Evolutionary conservation across 2,329 filamentous ascomycete genomes (phyloP).

Genomic region (Leptosphaerulina australis): DNA sequence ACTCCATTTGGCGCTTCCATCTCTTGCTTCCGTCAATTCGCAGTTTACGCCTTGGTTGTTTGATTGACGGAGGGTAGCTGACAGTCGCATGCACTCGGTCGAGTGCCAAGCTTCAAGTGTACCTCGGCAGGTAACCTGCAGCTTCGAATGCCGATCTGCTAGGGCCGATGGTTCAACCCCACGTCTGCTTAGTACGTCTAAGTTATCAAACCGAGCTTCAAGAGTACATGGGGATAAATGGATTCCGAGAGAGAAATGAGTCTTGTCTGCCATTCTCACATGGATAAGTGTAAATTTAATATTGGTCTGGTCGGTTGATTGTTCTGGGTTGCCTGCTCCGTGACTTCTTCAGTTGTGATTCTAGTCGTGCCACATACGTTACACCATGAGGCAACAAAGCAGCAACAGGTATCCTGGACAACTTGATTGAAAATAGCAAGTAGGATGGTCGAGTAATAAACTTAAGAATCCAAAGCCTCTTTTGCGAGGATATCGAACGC

Average conservation of each 20-base stretch:
- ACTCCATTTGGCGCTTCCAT: slow-evolving; percentile 44
- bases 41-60: neutral
- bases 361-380: neutral
- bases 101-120: slow-evolving; percentile 12
- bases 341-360: neutral
- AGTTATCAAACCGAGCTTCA: neutral
- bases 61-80: neutral
- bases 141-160: slow-evolving; percentile 3
- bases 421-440: neutral
- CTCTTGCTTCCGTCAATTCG: slow-evolving; percentile 10
- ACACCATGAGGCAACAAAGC: neutral
- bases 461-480: too few relatives aligned
- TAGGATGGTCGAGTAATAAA: too few relatives aligned
- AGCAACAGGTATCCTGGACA: neutral
- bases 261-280: neutral
- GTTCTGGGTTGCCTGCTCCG: neutral
- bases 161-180: neutral
- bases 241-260: neutral
- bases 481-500: slow-evolving; percentile 20
- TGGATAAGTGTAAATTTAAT: neutral
- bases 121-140: slow-evolving; percentile 10
- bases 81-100: slow-evolving; percentile 8
- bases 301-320: neutral
- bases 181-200: neutral
- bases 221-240: too few relatives aligned